These are phyloP conservation scores for Botrytis aclada DNA, from an alignment of 2,329 filamentous ascomycete genomes.

Conservation along the genomic window DNA sequence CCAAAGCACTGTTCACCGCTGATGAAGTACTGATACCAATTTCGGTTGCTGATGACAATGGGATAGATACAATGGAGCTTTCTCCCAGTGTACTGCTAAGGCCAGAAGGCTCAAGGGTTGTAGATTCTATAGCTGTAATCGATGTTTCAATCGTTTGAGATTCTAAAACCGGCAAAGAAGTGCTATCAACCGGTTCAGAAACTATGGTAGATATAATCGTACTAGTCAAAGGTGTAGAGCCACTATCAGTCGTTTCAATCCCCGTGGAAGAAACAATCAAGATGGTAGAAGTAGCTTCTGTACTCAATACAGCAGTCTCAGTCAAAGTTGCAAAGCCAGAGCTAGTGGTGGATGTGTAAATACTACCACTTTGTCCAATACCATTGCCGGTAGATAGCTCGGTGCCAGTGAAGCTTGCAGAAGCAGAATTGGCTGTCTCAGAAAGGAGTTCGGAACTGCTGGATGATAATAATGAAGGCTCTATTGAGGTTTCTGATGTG, in stretches of 20 bases:
- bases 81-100: background rate
- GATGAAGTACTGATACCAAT: background rate
- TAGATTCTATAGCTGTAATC: background rate
- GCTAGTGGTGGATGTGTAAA: background rate
- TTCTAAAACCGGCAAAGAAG: background rate
- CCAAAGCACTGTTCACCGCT: background rate
- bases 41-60: background rate
- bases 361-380: constrained; percentile 7
- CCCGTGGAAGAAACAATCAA: background rate
- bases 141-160: background rate
- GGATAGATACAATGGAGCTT: background rate
- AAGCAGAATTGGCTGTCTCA: background rate
- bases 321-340: background rate
- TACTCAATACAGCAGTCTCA: background rate
- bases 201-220: background rate
- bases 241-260: background rate
- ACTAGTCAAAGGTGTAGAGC: background rate
- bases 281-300: background rate
- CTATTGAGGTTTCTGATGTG: background rate
- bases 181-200: background rate
- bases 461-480: background rate
- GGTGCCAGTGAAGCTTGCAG: background rate
- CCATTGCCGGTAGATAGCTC: background rate
- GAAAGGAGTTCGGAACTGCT: background rate
- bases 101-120: background rate